Conservation (phyloP, 352 stramenopile species). For the Phytophthora tubulina region DNA sequence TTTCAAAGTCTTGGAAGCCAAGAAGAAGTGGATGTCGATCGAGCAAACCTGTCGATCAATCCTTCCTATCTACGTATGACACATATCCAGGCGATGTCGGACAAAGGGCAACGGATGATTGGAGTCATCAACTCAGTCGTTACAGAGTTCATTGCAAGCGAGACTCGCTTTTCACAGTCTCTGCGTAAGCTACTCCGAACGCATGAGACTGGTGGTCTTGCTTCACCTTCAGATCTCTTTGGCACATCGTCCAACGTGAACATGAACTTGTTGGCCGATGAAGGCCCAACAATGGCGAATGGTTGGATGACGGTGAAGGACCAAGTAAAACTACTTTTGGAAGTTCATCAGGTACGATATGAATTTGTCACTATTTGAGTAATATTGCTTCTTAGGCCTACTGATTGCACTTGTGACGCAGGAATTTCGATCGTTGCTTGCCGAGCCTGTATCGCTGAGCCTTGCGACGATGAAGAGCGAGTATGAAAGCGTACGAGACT, state of each 20-base stretch:
- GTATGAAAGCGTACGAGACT: constrained; percentile 65
- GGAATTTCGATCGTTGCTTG: constrained; percentile 82
- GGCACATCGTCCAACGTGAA: constrained; percentile 38
- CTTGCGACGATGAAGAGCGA: constrained; percentile 84
- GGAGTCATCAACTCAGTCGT: constrained; percentile 60
- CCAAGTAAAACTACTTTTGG: constrained; percentile 65
- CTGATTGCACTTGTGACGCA: constrained; percentile 28
- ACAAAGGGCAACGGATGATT: constrained; percentile 71
- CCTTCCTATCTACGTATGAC: constrained; percentile 73
- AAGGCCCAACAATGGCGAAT: constrained; percentile 63
- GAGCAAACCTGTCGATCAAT: constrained; percentile 64
- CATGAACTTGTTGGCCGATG: constrained; percentile 46
- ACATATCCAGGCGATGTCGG: constrained; percentile 75
- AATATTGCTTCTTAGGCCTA: not conserved
- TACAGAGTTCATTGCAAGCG: constrained; percentile 64
- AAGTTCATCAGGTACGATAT: constrained; percentile 64
- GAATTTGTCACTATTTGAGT: not conserved
- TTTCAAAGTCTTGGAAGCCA: constrained; percentile 68
- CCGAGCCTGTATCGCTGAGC: constrained; percentile 76
- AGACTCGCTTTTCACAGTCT: constrained; percentile 62
- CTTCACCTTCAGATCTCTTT: constrained; percentile 51
- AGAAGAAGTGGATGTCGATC: constrained; percentile 53
- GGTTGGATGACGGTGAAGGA: constrained; percentile 71
- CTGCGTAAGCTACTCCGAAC: constrained; percentile 66
- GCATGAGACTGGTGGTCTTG: constrained; percentile 50